Conservation (phyloP, 805 yeast genomes). For the Soucietia sequanensis region DNA sequence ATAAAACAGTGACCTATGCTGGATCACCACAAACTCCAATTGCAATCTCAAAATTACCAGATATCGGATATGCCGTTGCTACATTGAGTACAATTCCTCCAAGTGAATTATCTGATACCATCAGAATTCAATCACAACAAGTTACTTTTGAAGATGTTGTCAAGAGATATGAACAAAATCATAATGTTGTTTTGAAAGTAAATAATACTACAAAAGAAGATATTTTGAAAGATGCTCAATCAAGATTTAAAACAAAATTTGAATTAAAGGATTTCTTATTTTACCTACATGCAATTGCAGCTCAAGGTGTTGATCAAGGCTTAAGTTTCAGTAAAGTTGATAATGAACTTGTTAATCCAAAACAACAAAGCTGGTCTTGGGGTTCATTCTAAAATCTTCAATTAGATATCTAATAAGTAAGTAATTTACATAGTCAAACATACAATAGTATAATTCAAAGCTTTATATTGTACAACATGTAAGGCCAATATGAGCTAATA, state of each 20-base stretch:
- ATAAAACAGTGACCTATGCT: slow-evolving; percentile 30
- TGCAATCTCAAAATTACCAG: slow-evolving; percentile 34
- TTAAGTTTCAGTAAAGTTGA: slow-evolving; percentile 17
- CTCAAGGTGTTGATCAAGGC: slow-evolving; percentile 25
- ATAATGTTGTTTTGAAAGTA: slow-evolving; percentile 32
- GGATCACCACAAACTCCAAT: slow-evolving; percentile 41
- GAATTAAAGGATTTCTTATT: slow-evolving; percentile 29
- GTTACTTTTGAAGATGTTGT: slow-evolving; percentile 38
- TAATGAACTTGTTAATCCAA: slow-evolving; percentile 37
- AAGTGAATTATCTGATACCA: slow-evolving; percentile 39
- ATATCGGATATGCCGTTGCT: slow-evolving; percentile 46
- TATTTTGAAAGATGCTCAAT: slow-evolving; percentile 27
- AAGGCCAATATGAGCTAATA: too few species aligned
- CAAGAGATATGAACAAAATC: slow-evolving; percentile 38
- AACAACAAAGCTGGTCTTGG: slow-evolving; percentile 40
- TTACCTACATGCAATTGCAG: slow-evolving; percentile 22
- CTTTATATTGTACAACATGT: too few species aligned
- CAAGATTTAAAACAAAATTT: slow-evolving; percentile 23
- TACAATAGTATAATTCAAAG: too few species aligned
- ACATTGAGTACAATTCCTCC: slow-evolving; percentile 38
- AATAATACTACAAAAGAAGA: slow-evolving; percentile 30
- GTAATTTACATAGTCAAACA: too few species aligned
- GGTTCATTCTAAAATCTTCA: too few species aligned
- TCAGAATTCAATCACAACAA: slow-evolving; percentile 44
- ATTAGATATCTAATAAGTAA: too few species aligned